Evolutionary conservation across 2,329 filamentous ascomycete genomes (phyloP), one percentile per base, ranked within the genome.

Genomic region (Rosellinia necatrix): DNA sequence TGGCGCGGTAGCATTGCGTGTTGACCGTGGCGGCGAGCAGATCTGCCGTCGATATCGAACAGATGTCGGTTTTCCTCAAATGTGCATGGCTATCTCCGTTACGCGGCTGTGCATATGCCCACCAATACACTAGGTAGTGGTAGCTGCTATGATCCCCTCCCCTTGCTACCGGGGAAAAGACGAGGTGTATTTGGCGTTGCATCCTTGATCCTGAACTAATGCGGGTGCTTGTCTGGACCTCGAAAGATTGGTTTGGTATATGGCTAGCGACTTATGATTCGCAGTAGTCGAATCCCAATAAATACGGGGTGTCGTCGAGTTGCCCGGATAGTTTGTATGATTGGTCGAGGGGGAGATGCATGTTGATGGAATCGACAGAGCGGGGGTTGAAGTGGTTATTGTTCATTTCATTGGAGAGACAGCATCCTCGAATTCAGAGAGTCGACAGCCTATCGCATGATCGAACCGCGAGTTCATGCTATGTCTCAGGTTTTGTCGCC

Each of bases 221-320:
- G 21, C 25, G 49, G 24, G 30, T 38, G 44, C 22, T 40, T 19
- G 49, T 42, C 40, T 53, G 38, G 34, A 24, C n/a, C 42, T 37
- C 19, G 50, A 42, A 30, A 43, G 12, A 47, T 50, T 37, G 22
- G 40, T 30, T 19, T 37, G 17, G 42, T 41, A 38, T 50, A 17
- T 54, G 32, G 32, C 35, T 27, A 35, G 41, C 13, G 10, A 53
- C 46, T 34, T 50, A 55, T 58, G 50, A 55, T 58, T 41, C 21
- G 38, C 30, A 46, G 38, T 10, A 29, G 38, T 22, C 15, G 21
- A 21, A 53, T 44, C 49, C 24, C 40, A 27, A 34, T 43, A 38
- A 42, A 53, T 40, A 27, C 29, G 25, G 30, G 35, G 43, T 21
- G 13, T 43, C 37, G 13, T 21, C 19, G 15, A 48, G 35, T 17